Conservation (phyloP, 306 rosid genomes). For the Dicorynia guianensis region DNA sequence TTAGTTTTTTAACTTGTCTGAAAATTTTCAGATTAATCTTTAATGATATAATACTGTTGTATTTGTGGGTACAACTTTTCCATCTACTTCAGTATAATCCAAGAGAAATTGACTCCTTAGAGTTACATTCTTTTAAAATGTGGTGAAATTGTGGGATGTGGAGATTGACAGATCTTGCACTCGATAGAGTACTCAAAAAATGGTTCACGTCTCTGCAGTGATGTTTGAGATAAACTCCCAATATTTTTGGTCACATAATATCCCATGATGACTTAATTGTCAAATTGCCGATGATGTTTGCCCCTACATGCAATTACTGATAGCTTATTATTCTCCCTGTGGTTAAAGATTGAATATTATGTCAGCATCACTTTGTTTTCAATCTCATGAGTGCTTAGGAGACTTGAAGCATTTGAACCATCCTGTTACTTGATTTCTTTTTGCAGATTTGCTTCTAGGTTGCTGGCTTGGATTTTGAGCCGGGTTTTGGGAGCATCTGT, state of each 20-base stretch:
- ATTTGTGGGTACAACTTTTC: slow-evolving; percentile 14
- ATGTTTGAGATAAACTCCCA: slow-evolving; percentile 22
- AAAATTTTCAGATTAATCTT: neutral
- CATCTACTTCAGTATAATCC: slow-evolving; percentile 12
- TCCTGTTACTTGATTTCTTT: slow-evolving; percentile 39
- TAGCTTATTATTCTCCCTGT: slow-evolving; percentile 9
- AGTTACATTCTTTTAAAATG: neutral
- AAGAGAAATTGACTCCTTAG: slow-evolving; percentile 4
- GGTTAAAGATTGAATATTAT: slow-evolving; percentile 33
- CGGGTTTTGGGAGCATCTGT: slow-evolving; percentile 86
- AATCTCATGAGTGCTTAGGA: neutral
- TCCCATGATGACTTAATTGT: slow-evolving; percentile 28
- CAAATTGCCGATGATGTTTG: slow-evolving; percentile 3
- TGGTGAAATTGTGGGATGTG: neutral
- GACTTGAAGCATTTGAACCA: slow-evolving; percentile 29
- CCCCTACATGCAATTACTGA: slow-evolving; percentile 15
- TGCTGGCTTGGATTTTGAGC: slow-evolving; percentile 93
- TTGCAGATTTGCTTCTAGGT: slow-evolving; percentile 84
- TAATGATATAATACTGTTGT: neutral
- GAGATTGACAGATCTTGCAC: neutral
- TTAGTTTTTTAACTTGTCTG: slow-evolving; percentile 16
- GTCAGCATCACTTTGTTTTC: slow-evolving; percentile 26
- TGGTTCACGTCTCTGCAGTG: slow-evolving; percentile 15
- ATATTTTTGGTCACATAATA: slow-evolving; percentile 14
- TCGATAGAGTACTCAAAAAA: slow-evolving; percentile 15